Percentiles rank a stretch among this genome's conserved stretches.
phyloP scores from a whole-genome alignment of 345 rosid species.

The Heritiera littoralis region DNA sequence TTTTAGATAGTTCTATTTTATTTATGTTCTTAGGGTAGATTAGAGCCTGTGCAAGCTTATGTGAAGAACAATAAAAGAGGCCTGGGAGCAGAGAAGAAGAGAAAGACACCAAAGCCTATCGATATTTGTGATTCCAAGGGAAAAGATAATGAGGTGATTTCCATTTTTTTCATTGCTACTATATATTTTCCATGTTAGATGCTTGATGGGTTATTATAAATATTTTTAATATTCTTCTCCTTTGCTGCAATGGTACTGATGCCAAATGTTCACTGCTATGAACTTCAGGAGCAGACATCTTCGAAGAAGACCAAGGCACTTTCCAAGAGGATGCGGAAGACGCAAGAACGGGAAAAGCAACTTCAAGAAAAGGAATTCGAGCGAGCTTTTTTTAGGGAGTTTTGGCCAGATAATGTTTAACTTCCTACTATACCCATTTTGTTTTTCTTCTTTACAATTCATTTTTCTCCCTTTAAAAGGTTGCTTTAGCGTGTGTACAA shows the following conservation, averaged over 20 bases:
- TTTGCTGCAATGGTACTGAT: background rate
- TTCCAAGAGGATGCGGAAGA: constrained; percentile 72
- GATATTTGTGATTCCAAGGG: constrained; percentile 23
- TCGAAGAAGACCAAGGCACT: constrained; percentile 51
- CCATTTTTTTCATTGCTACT: background rate
- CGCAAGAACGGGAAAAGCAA: constrained; percentile 61
- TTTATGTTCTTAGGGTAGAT: constrained; percentile 57
- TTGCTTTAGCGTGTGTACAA: background rate
- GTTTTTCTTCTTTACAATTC: background rate
- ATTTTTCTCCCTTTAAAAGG: background rate
- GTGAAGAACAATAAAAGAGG: constrained; percentile 77
- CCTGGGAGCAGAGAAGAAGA: constrained; percentile 65
- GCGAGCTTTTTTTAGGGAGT: constrained; percentile 75
- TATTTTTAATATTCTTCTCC: too few relatives aligned
- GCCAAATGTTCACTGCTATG: background rate
- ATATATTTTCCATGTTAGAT: background rate
- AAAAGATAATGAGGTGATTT: background rate
- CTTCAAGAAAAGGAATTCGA: constrained; percentile 75
- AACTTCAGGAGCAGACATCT: constrained; percentile 47
- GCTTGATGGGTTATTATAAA: background rate
- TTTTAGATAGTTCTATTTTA: background rate
- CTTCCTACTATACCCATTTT: background rate
- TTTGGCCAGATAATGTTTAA: constrained; percentile 96
- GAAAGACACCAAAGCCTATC: constrained; percentile 35
- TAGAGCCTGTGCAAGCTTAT: constrained; percentile 64